Percentiles rank a stretch among this genome's conserved stretches.
phyloP scores from a whole-genome alignment of 345 rosid genomes.

The Lumnitzera racemosa region DNA sequence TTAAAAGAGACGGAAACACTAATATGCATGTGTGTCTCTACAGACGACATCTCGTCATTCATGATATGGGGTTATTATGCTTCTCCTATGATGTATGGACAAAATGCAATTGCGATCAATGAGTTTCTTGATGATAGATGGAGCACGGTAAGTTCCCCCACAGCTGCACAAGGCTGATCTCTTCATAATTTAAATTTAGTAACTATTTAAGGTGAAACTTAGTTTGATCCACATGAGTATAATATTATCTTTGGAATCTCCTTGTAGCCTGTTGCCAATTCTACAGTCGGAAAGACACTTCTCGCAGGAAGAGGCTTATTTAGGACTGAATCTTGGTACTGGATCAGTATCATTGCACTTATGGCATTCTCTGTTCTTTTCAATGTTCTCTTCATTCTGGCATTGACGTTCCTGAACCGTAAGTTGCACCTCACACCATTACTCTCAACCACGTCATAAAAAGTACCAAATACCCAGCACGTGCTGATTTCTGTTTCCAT shows the following conservation, averaged over 20 bases:
- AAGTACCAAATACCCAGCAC: background rate
- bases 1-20: too few species aligned
- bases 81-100: slow-evolving; percentile 28
- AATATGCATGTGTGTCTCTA: background rate
- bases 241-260: background rate
- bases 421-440: slow-evolving; percentile 12
- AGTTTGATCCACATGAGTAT: background rate
- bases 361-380: slow-evolving; percentile 28
- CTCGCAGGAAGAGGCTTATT: slow-evolving; percentile 36
- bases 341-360: slow-evolving; percentile 52
- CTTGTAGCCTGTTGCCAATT: background rate
- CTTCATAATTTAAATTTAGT: slow-evolving; percentile 7
- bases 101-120: slow-evolving; percentile 21
- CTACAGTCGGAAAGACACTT: slow-evolving; percentile 19
- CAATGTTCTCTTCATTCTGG: slow-evolving; percentile 31
- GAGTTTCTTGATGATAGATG: slow-evolving; percentile 21
- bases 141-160: slow-evolving; percentile 10
- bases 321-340: slow-evolving; percentile 51
- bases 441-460: background rate
- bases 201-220: background rate
- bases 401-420: slow-evolving; percentile 50
- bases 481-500: background rate
- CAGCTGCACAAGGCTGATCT: background rate
- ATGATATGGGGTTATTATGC: slow-evolving; percentile 24
- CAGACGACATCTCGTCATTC: slow-evolving; percentile 17